Percentiles rank a stretch among this genome's conserved stretches.
Evolutionary conservation across 176 grass and related monocot species (phyloP).

Genomic region (Areca catechu): DNA sequence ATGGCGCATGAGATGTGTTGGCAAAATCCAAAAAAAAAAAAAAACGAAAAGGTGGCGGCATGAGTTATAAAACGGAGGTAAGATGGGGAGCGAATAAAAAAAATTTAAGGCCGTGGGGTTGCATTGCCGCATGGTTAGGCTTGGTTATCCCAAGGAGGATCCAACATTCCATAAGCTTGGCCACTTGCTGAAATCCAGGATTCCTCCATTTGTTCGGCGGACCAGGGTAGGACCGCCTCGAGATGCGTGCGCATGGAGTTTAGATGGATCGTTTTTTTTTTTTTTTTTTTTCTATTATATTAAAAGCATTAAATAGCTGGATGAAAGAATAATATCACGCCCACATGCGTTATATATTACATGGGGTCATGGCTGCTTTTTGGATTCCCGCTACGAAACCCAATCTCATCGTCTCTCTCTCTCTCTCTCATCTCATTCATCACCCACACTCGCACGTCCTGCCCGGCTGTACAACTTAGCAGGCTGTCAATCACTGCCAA

Average conservation of each 20-base stretch:
- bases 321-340: constrained; percentile 13
- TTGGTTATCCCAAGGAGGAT: constrained; percentile 29
- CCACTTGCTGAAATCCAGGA: constrained; percentile 31
- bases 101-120: no score
- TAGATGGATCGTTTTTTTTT: neutral
- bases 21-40: no score
- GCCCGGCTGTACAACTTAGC: no score
- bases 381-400: constrained; percentile 5
- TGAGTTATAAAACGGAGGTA: no score
- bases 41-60: no score
- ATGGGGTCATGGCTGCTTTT: constrained; percentile 3
- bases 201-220: constrained; percentile 9
- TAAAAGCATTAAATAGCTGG: constrained; percentile 6
- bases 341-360: constrained; percentile 3
- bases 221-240: constrained; percentile 14
- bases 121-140: no score
- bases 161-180: constrained; percentile 27
- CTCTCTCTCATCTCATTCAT: no score
- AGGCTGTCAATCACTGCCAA: no score
- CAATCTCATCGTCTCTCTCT: no score
- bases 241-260: constrained; percentile 5
- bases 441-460: no score
- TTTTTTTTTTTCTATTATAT: neutral
- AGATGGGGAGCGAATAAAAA: no score
- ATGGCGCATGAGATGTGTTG: no score